These are phyloP conservation scores for Aspergillus unguis DNA, from an alignment of 2,329 filamentous ascomycete genomes.

Conservation along the genomic window DNA sequence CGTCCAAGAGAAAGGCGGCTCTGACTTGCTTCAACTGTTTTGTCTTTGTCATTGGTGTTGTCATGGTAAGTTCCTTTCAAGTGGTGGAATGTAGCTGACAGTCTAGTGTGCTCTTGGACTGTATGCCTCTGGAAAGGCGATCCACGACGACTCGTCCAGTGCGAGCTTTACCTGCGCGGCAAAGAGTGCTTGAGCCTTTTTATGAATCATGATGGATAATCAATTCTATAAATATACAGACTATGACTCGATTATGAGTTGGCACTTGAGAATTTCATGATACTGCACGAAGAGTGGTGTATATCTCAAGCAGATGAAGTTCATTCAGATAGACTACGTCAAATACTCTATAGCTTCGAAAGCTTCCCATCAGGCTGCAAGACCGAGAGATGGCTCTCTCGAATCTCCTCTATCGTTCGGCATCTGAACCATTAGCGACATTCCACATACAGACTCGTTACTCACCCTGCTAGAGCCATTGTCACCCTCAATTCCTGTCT, in stretches of 20 bases:
- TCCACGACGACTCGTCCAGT: conserved; percentile 30
- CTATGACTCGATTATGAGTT: too few relatives aligned
- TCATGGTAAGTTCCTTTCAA: conserved; percentile 20
- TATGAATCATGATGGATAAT: too few relatives aligned
- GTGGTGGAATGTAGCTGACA: background rate
- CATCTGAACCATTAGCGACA: conserved; percentile 20
- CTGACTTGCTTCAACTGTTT: conserved; percentile 27
- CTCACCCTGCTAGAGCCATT: conserved; percentile 33
- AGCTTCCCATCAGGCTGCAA: conserved; percentile 27
- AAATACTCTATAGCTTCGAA: conserved; percentile 23
- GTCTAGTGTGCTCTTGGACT: conserved; percentile 31
- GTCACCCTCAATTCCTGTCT: conserved; percentile 31
- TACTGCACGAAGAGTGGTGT: too few relatives aligned
- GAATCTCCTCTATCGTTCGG: conserved; percentile 30
- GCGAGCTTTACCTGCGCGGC: conserved; percentile 33
- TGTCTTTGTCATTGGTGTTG: conserved; percentile 22
- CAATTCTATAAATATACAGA: too few relatives aligned
- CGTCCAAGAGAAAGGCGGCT: conserved; percentile 28
- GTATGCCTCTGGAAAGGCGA: conserved; percentile 33
- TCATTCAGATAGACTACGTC: too few relatives aligned
- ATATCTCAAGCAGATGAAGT: too few relatives aligned
- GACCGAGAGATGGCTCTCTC: conserved; percentile 26
- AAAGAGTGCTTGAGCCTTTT: conserved; percentile 19
- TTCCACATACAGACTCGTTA: background rate
- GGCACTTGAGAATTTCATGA: too few relatives aligned